phyloP scores from a whole-genome alignment of 805 yeast species.

The Nakazawaea anatomiae region DNA sequence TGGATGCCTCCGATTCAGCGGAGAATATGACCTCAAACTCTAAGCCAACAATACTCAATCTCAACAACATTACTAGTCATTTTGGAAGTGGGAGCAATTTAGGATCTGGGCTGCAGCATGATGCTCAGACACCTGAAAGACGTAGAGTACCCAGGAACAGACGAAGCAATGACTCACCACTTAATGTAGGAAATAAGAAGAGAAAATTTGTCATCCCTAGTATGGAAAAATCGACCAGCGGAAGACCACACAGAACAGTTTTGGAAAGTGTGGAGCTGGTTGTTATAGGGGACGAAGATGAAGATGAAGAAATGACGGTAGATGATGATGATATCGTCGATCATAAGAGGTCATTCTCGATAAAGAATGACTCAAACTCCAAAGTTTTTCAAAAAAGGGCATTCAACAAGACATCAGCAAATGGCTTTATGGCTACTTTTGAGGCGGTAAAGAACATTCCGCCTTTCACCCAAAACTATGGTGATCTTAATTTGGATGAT shows the following conservation, averaged over 20 bases:
- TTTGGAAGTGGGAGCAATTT: neutral
- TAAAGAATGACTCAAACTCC: neutral
- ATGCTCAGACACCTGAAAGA: too few species aligned
- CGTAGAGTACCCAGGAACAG: neutral
- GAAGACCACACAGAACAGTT: slow-evolving; percentile 2
- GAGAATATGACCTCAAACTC: too few species aligned
- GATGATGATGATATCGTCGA: neutral
- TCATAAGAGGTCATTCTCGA: neutral
- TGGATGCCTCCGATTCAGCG: neutral
- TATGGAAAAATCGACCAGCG: neutral
- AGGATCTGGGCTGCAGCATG: neutral
- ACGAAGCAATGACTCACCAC: neutral
- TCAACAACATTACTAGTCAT: neutral
- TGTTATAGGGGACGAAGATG: neutral
- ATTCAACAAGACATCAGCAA: slow-evolving; percentile 5
- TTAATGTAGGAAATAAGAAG: neutral
- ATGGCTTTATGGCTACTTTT: slow-evolving; percentile 4
- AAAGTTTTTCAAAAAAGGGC: neutral
- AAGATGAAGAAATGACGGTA: neutral
- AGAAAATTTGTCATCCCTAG: neutral
- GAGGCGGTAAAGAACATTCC: slow-evolving; percentile 14
- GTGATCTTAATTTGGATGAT: slow-evolving; percentile 22
- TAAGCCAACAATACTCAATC: neutral
- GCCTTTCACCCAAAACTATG: slow-evolving; percentile 24
- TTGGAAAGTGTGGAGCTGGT: slow-evolving; percentile 3